Evolutionary conservation across 176 grass and related monocot genomes (phyloP).

Genomic region (Oryza longistaminata): DNA sequence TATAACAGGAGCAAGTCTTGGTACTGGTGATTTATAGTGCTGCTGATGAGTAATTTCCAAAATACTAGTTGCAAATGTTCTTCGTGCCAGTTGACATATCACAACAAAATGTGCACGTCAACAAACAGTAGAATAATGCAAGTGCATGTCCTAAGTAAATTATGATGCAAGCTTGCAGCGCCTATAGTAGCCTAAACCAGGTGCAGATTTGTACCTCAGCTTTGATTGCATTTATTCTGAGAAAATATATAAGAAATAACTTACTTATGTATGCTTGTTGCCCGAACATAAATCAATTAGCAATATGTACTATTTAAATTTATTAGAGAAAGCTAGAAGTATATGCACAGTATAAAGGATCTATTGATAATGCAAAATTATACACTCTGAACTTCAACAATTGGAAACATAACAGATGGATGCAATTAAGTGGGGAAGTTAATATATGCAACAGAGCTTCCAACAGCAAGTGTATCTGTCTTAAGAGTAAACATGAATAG

Average conservation of each 20-base stretch:
- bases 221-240: constrained; percentile 20
- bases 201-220: constrained; percentile 24
- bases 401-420: constrained; percentile 12
- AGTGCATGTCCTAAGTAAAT: neutral
- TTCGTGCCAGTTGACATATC: constrained; percentile 16
- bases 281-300: neutral
- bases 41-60: neutral
- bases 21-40: neutral
- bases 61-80: constrained; percentile 26
- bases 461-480: constrained; percentile 5
- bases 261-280: neutral
- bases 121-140: neutral
- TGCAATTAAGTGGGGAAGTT: constrained; percentile 11
- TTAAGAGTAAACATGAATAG: constrained; percentile 18
- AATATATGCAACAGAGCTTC: neutral
- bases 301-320: constrained; percentile 15
- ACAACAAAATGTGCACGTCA: neutral
- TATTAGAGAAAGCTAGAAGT: neutral
- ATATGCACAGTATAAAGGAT: neutral
- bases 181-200: neutral
- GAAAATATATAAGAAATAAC: constrained; percentile 17
- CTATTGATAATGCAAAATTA: neutral
- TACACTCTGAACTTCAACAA: constrained; percentile 25
- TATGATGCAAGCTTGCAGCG: constrained; percentile 14
- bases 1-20: neutral